Base-by-base conservation (phyloP, 1,139 yeast genomes). In the Geotrichum histeridarum region DNA sequence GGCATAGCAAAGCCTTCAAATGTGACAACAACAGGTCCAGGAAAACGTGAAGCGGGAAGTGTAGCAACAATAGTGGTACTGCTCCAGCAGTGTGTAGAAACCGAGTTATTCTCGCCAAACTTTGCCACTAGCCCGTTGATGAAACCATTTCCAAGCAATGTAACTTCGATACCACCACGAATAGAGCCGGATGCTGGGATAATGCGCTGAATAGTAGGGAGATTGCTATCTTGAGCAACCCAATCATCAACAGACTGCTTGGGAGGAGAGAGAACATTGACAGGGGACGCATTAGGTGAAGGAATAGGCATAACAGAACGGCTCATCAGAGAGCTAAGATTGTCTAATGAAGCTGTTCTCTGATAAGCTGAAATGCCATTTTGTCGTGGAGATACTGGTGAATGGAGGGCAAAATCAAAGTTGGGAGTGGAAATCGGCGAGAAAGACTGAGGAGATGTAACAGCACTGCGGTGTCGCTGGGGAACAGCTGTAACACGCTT, bases 131-230 rank as follows among this genome's bases (percentile, higher is more conserved):
- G 75, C 1, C 95, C 95, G 31, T 86, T 86, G 54, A 83, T 81
- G 74, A 90, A 90, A 60, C 88, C 87, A 54, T 82, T 77, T 1
- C 98, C 98, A 45, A 90, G 74, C 46, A 90, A 72, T 0, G 97
- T 91, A 11, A 90, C 87, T 67, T 90, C 98, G 51, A 89, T 85
- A 46, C 97, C 97, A 61, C 98, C 97, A 64, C 95, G 79, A 30
- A 89, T 78, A 8, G 97, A 95, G 5, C 98, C 98, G 66, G 86
- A 93, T 0, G 93, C 85, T 0, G 98, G 98, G 55, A 90, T 89
- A 8, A 90, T 84, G 61, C 93, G 78, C 68, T 87, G 89, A 57
- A 89, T 84, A 0, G 79, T 71, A 1, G 93, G 91, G 22, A 73
- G 42, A 17, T 35, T 36, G 17, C 14, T 35, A 12, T 45, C 49